These are phyloP conservation scores for Cytospora piceicola DNA, from an alignment of 2,329 filamentous ascomycete genomes.

Conservation along the genomic window DNA sequence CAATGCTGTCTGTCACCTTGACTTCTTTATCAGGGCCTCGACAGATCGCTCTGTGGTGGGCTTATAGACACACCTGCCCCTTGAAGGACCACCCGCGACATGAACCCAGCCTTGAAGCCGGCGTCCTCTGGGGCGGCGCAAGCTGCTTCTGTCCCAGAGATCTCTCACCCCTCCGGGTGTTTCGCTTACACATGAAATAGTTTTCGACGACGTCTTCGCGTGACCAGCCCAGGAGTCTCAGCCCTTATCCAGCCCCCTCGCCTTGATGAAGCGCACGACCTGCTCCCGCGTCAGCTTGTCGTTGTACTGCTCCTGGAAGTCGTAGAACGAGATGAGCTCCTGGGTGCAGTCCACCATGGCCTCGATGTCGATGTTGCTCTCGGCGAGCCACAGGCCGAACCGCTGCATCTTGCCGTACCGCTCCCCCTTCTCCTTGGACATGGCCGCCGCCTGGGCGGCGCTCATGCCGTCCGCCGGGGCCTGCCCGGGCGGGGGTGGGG, in stretches of 20 bases:
- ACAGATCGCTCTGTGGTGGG: not conserved
- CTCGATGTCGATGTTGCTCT: conserved; percentile 83
- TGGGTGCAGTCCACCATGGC: conserved; percentile 88
- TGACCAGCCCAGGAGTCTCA: conserved; percentile 8
- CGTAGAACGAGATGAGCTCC: conserved; percentile 88
- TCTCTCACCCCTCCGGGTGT: not conserved
- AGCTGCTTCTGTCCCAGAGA: not conserved
- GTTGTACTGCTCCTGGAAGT: conserved; percentile 66
- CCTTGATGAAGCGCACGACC: conserved; percentile 63
- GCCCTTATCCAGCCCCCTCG: conserved; percentile 56
- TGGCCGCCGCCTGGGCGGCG: conserved; percentile 25
- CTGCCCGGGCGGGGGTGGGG: conserved; percentile 30
- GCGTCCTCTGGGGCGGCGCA: not conserved
- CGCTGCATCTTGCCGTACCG: conserved; percentile 68
- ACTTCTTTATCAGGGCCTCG: not conserved
- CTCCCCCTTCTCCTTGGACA: conserved; percentile 51
- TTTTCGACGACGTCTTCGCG: not conserved
- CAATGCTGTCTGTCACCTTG: not conserved
- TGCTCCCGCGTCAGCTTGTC: conserved; percentile 63
- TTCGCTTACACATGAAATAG: not conserved
- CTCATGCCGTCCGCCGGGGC: conserved; percentile 17
- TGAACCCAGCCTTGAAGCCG: not conserved
- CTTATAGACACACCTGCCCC: not conserved
- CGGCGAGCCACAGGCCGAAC: conserved; percentile 78
- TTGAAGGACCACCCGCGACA: not conserved